Evolutionary conservation across 2,329 filamentous ascomycete species (phyloP).

Genomic region (Aspergillus transmontanensis): DNA sequence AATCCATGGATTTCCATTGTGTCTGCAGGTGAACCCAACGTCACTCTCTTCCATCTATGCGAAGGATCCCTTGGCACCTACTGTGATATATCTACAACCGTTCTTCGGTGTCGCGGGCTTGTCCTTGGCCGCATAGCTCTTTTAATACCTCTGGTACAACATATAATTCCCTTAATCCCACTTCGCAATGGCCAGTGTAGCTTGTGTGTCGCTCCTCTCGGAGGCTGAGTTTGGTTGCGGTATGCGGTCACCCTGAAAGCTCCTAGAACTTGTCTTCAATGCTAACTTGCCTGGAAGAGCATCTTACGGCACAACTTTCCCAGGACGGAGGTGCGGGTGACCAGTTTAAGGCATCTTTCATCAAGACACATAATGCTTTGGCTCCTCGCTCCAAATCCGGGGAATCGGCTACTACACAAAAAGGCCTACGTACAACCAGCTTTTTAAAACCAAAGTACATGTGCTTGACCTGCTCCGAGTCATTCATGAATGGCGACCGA

Average conservation of each 20-base stretch:
- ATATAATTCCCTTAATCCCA: background rate
- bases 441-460: constrained; percentile 43
- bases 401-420: constrained; percentile 21
- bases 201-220: constrained; percentile 35
- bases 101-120: background rate
- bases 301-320: constrained; percentile 38
- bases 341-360: constrained; percentile 38
- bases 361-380: constrained; percentile 34
- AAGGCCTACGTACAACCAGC: constrained; percentile 25
- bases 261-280: constrained; percentile 4
- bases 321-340: constrained; percentile 35
- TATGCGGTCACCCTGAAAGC: constrained; percentile 26
- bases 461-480: constrained; percentile 41
- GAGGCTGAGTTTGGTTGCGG: constrained; percentile 46
- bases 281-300: constrained; percentile 35
- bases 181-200: constrained; percentile 36
- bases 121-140: background rate
- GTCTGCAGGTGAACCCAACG: constrained; percentile 14
- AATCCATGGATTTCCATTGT: constrained; percentile 21
- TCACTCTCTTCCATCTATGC: constrained; percentile 8
- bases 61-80: constrained; percentile 6
- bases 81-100: constrained; percentile 1
- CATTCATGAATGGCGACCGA: constrained; percentile 34
- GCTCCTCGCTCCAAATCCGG: constrained; percentile 30
- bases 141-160: background rate